Evolutionary conservation across 2,329 filamentous ascomycete species (phyloP), one percentile per base, ranked within the genome.

Genomic region (Neonectria neomacrospora): DNA sequence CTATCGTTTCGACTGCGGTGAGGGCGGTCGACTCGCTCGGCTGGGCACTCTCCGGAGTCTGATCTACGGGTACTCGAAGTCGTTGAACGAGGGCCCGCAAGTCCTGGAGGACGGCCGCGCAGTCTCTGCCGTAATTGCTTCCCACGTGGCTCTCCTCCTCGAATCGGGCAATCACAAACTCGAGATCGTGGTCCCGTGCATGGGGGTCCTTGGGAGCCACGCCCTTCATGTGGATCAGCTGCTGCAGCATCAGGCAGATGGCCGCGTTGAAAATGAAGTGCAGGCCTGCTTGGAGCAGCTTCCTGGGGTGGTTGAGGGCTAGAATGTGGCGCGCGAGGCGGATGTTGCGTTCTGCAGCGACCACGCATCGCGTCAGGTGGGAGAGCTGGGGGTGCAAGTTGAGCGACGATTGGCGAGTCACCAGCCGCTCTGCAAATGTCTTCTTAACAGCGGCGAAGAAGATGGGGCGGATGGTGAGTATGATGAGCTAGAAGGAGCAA

Each of bases 241-340:
- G 78, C 61, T 81, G 78, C 56, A 86, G 76, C 57, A 83, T 78
- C 32, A 86, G 76, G 18, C 84, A 77, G 39, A 84, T 76, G 58
- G 82, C 80, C 3, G 83, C 82, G 69, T 83, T 84, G 75, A 85
- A 85, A 41, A 85, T 77, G 66, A 81, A 79, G 72, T 85, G 83
- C 53, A 85, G 74, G 10, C 80, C 80, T 0, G 79, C 76, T 42
- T 83, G 78, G 9, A 82, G 76, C 3, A 83, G 76, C 65, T 80
- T 82, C 14, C 76, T 74, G 32, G 75, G 74, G 8, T 74, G 72
- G 47, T 78, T 78, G 5, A 80, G 70, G 23, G 74, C 69, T 4
- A 77, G 71, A 10, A 82, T 71, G 58, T 81, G 78, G 18, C 78
- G 76, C 9, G 80, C 83, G 1, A 86, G 76, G 1, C 74, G 73